Conservation (phyloP, 192 early-diverging fungal species). For the Backusella liffmaniae region DNA sequence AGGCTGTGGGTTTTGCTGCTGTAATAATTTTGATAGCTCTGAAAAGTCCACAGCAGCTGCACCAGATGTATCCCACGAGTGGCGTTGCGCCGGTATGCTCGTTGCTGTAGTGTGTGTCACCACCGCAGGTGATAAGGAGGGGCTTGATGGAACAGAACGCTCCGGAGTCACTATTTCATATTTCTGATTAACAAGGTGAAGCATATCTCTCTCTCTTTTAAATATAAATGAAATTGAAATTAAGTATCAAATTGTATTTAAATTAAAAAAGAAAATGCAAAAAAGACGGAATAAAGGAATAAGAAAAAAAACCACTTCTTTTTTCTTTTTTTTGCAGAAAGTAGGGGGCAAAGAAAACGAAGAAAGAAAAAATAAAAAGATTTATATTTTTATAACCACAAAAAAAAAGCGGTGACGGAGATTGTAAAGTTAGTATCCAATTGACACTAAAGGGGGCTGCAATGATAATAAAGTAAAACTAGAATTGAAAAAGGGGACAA, state of each 20-base stretch:
- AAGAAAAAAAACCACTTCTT: neutral
- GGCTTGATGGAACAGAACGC: constrained; percentile 25
- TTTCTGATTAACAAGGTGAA: constrained; percentile 24
- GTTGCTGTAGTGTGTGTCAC: constrained; percentile 28
- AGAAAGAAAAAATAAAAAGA: neutral
- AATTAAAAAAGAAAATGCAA: neutral
- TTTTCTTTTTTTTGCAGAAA: constrained; percentile 10
- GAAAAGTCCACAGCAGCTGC: constrained; percentile 12
- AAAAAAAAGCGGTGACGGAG: neutral
- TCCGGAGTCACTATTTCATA: constrained; percentile 37
- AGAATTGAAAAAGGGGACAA: neutral
- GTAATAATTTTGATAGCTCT: constrained; percentile 24
- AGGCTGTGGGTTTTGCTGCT: neutral
- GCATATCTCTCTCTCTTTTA: neutral
- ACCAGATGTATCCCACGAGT: neutral
- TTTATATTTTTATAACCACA: neutral
- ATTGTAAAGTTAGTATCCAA: neutral
- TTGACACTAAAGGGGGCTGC: neutral
- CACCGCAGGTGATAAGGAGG: constrained; percentile 26
- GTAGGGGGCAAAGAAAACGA: constrained; percentile 7
- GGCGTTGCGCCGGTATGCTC: constrained; percentile 1
- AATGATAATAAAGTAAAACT: neutral
- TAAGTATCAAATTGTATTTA: neutral
- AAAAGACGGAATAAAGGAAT: constrained; percentile 2
- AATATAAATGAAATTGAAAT: neutral